Base-by-base conservation (phyloP, 2,329 filamentous ascomycete genomes). In the Colletotrichum orbiculare region DNA sequence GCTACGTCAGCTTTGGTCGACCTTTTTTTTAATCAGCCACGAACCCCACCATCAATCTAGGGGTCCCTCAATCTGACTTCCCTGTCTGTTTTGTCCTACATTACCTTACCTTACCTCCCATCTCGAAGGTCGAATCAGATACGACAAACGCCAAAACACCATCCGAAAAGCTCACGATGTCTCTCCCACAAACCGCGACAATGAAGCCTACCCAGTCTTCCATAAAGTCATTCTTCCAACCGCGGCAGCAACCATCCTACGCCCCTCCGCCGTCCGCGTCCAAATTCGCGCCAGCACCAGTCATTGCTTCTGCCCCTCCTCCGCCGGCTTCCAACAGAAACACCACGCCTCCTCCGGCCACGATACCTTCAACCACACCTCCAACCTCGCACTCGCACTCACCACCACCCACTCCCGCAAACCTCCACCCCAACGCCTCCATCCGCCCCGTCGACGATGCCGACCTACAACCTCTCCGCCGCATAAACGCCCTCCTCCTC, bases 401-500 rank as follows among this genome's bases (percentile, higher is more conserved):
- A 49, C 66, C 35, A 41, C 77, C 67, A 8, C 68, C 75, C 73
- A 55, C 74, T 52, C 68, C 75, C 73, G 55, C 74, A 54, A 35
- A 73, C 72, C 54, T 83, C 69, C 73, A 82, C 75, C 76, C 75
- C 12, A 80, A 85, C 73, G 86, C 86, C 17, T 75, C 77, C 63
- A 86, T 90, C 71, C 81, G 83, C 6, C 78, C 79, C 57, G 77
- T 89, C 56, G 76, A 78, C 1, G 75, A 80, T 48, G 71, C 77
- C 49, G 86, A 90, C 75, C 76, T 90, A 61, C 78, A 84, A 61
- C 81, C 86, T 48, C 81, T 91, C 6, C 86, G 86, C 43, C 85
- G 88, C 70, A 89, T 91, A 75, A 90, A 89, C 75, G 79, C 85
- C 48, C 83, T 91, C 54, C 83, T 91, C 56, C 85, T 91, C 1